Evolutionary conservation across 257 asterid genomes (phyloP).

Genomic region (Thymus quinquecostatus): DNA sequence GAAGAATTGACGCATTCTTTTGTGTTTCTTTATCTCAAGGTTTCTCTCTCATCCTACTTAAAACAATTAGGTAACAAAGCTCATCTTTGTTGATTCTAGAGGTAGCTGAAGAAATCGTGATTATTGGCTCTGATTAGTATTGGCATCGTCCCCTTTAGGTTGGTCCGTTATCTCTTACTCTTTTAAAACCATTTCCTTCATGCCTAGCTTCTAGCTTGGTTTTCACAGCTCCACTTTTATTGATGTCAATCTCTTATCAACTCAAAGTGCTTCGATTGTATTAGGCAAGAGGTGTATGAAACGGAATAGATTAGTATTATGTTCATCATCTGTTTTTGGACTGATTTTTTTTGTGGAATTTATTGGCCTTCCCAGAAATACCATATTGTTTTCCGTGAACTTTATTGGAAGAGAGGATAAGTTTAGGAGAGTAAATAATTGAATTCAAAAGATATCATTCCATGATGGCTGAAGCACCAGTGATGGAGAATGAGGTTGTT

Average conservation of each 20-base stretch:
- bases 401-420: slow-evolving; percentile 25
- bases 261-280: slow-evolving; percentile 1
- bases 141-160: slow-evolving; percentile 14
- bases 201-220: slow-evolving; percentile 7
- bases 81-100: neutral
- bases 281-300: neutral
- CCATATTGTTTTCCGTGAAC: slow-evolving; percentile 7
- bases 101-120: slow-evolving; percentile 19
- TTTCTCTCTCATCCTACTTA: slow-evolving; percentile 6
- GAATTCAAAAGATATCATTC: slow-evolving; percentile 8
- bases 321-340: slow-evolving; percentile 9
- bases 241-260: neutral
- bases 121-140: slow-evolving; percentile 15
- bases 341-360: neutral
- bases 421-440: slow-evolving; percentile 12
- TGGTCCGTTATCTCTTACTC: neutral
- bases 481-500: slow-evolving; percentile 47
- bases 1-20: neutral
- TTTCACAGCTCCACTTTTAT: neutral
- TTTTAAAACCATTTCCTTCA: neutral
- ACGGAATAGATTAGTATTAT: neutral
- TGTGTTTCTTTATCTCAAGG: slow-evolving; percentile 13
- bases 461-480: slow-evolving; percentile 47
- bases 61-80: neutral
- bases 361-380: slow-evolving; percentile 14